Base-by-base conservation (phyloP, 202 grass and related monocot genomes). In the Musa balbisiana region DNA sequence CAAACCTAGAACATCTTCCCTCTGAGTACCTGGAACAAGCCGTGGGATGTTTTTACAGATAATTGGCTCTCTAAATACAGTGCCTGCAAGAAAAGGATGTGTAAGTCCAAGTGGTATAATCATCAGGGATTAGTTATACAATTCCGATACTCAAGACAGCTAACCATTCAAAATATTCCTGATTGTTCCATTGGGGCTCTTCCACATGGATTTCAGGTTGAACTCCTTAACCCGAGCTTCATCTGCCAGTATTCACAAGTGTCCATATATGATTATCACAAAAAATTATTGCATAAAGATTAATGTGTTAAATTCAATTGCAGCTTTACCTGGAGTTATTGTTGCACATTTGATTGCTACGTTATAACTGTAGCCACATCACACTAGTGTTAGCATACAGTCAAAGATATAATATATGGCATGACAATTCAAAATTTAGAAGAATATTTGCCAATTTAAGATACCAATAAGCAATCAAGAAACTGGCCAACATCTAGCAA, bases 1-100 rank as follows among this genome's bases (percentile, higher is more conserved):
- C 19, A 29, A n/a, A 10, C n/a, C 21, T 14, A 81, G 15, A 11
- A 74, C 76, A 14, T 67, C 29, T 62, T 56, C 17, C 26, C 60
- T 70, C 8, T 73, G 43, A 62, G 8, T 92, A 92, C 90, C 90
- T 85, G 84, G 76, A 27, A 92, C 84, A 85, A 87, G 90, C 52
- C 84, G 71, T 29, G 87, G 87, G 64, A 89, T 55, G 78, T 89
- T 92, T 77, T 89, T 92, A 79, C 90, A 92, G 71, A 92, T 83
- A 74, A 92, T 89, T 80, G 90, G 90, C 80, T 92, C 90, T 81
- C 87, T 86, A n/a, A 92, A 92, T 63, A 92, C 90, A 76, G 90
- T 92, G 53, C 90, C 90, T 92, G 73, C 4, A 85, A 79, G 24
- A 80, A 22, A 27, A 71, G 51, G 63, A 80, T 54, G 55, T 51